phyloP scores from a whole-genome alignment of 805 yeast genomes.

The Cephaloascus fragrans region DNA sequence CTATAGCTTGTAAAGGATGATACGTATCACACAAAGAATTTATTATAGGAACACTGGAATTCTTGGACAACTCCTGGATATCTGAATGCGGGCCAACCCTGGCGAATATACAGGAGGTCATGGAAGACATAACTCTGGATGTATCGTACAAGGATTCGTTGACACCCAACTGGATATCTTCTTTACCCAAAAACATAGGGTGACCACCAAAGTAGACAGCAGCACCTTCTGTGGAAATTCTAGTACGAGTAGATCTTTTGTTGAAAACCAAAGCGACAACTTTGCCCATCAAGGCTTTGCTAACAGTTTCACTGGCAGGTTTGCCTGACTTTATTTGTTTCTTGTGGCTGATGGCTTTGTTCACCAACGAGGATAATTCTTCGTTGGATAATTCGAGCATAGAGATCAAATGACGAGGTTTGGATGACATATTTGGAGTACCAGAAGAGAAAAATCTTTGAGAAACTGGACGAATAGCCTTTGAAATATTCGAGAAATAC shows the following conservation, averaged over 20 bases:
- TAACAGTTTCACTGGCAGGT: slow-evolving; percentile 23
- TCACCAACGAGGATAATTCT: slow-evolving; percentile 65
- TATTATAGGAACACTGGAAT: slow-evolving; percentile 84
- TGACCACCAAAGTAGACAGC: slow-evolving; percentile 87
- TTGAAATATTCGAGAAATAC: neutral
- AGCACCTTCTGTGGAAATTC: slow-evolving; percentile 93
- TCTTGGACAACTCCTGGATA: slow-evolving; percentile 64
- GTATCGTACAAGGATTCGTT: slow-evolving; percentile 90
- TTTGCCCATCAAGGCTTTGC: slow-evolving; percentile 61
- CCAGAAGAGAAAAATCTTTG: slow-evolving; percentile 2
- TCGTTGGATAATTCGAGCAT: slow-evolving; percentile 67
- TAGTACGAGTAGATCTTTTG: slow-evolving; percentile 91
- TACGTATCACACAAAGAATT: slow-evolving; percentile 87
- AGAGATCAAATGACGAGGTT: slow-evolving; percentile 66
- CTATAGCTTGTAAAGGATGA: slow-evolving; percentile 93
- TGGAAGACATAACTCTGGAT: slow-evolving; percentile 80
- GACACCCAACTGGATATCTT: slow-evolving; percentile 93
- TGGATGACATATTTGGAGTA: slow-evolving; percentile 1
- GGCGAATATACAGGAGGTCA: slow-evolving; percentile 97
- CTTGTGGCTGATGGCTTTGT: slow-evolving; percentile 66
- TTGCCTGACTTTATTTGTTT: slow-evolving; percentile 46
- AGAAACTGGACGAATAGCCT: neutral
- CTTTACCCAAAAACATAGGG: slow-evolving; percentile 94
- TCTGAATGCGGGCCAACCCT: slow-evolving; percentile 83
- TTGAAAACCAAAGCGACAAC: slow-evolving; percentile 77